Evolutionary conservation across 768 basidiomycete species (phyloP).

Genomic region (Collybia mongolica): DNA sequence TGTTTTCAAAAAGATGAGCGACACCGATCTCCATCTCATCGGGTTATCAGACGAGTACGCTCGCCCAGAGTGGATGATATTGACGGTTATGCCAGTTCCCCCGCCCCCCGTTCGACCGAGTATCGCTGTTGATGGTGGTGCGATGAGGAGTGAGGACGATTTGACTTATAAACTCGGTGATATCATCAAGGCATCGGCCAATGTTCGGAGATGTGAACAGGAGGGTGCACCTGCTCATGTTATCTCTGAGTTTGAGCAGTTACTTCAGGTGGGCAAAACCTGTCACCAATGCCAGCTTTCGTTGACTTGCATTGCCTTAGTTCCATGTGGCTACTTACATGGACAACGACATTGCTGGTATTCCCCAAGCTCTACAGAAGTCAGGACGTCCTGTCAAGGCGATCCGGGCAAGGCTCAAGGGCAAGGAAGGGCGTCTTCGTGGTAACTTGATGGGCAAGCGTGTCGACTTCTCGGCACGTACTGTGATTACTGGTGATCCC

Average conservation of each 20-base stretch:
- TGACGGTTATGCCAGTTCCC: slow-evolving; percentile 96
- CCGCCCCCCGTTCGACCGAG: slow-evolving; percentile 98
- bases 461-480: slow-evolving; percentile 98
- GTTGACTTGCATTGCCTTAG: slow-evolving; percentile 34
- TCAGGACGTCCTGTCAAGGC: slow-evolving; percentile 98
- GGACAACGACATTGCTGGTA: slow-evolving; percentile 99
- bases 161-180: slow-evolving; percentile 97
- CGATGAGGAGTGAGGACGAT: slow-evolving; percentile 97
- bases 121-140: slow-evolving; percentile 95
- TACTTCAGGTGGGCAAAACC: slow-evolving; percentile 69
- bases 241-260: slow-evolving; percentile 92
- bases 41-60: slow-evolving; percentile 96
- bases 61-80: slow-evolving; percentile 99
- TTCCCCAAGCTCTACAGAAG: slow-evolving; percentile 96
- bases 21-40: slow-evolving; percentile 82
- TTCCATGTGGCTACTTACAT: slow-evolving; percentile 99
- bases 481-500: slow-evolving; percentile 98
- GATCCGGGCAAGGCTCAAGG: slow-evolving; percentile 96
- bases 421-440: slow-evolving; percentile 96
- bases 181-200: slow-evolving; percentile 93
- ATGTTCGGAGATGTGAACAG: slow-evolving; percentile 88
- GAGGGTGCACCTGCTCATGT: slow-evolving; percentile 97
- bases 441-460: slow-evolving; percentile 99
- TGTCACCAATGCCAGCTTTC: slow-evolving; percentile 1
- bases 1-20: slow-evolving; percentile 93